Conservation (phyloP, 75 land plant genomes). For the Chamaecyparis obtusa region DNA sequence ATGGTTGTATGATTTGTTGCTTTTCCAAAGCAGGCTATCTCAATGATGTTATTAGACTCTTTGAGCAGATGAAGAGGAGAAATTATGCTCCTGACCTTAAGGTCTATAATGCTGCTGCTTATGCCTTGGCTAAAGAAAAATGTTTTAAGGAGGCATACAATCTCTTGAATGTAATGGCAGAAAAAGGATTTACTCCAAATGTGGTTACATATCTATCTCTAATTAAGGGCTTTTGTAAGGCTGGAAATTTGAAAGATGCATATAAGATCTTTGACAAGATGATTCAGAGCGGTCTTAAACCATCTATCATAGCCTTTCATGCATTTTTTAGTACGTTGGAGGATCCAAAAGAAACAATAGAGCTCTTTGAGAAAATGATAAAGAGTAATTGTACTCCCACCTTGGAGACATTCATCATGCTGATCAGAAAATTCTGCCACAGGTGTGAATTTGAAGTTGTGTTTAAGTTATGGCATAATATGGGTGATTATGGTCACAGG, state of each 20-base stretch:
- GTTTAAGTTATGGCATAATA: slow-evolving; percentile 45
- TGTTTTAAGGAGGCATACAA: slow-evolving; percentile 32
- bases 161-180: slow-evolving; percentile 52
- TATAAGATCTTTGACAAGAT: slow-evolving; percentile 36
- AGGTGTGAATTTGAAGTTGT: slow-evolving; percentile 46
- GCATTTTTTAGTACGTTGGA: slow-evolving; percentile 49
- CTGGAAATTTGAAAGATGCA: slow-evolving; percentile 34
- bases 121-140: slow-evolving; percentile 53
- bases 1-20: slow-evolving; percentile 59
- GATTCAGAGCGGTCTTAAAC: slow-evolving; percentile 31
- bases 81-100: slow-evolving; percentile 53
- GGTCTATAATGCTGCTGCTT: slow-evolving; percentile 72
- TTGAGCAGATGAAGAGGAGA: slow-evolving; percentile 51
- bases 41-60: slow-evolving; percentile 57
- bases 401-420: slow-evolving; percentile 62
- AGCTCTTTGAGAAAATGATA: slow-evolving; percentile 67
- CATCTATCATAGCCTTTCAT: slow-evolving; percentile 50
- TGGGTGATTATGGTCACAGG: slow-evolving; percentile 30
- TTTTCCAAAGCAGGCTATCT: slow-evolving; percentile 57
- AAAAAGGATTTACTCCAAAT: slow-evolving; percentile 52
- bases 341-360: slow-evolving; percentile 57
- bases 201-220: slow-evolving; percentile 53
- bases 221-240: slow-evolving; percentile 52
- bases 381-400: slow-evolving; percentile 50
- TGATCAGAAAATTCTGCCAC: slow-evolving; percentile 52